Base-by-base conservation (phyloP, 1,139 yeast species). In the Scheffersomyces parashehatae region DNA sequence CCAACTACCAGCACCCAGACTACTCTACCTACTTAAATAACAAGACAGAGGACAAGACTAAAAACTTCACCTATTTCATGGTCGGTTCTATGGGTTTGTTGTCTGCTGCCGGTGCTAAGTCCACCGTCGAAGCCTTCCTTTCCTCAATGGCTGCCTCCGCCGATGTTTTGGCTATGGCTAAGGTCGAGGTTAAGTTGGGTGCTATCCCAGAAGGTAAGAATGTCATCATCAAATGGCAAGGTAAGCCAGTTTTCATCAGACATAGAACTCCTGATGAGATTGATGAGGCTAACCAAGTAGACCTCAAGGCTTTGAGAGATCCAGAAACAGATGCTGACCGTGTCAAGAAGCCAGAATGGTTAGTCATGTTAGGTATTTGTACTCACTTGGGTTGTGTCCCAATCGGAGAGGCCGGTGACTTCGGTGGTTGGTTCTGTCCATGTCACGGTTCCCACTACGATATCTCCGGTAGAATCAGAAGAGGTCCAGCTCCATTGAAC, bases 391-490 rank as follows among this genome's bases (percentile, higher is more conserved):
- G 99, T 72, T 95, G 99, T 86, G 99, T 95, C 54, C 99, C 99
- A 58, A 95, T 95, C 66, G 99, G 99, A 69, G 99, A 95, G 77
- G 88, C 98, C 54, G 99, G 99, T 76, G 99, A 95, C 73, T 95
- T 83, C 62, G 98, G 97, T 70, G 99, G 99, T 67, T 95, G 99
- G 99, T 95, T 95, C 93, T 95, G 99, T 76, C 99, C 99, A 56
- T 95, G 99, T 79, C 99, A 95, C 80, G 99, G 99, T 82, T 93
- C 99, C 68, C 99, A 95, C 75, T 95, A 95, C 77, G 99, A 95
- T 77, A 95, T 95, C 77, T 86, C 98, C 53, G 99, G 99, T 71
- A 93, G 99, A 85, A 93, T 95, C 70, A 89, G 99, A 85, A 93
- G 85, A 79, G 99, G 99, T 60, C 99, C 99, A 62, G 99, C 99